Evolutionary conservation across 2,329 filamentous ascomycete species (phyloP).

Genomic region (Trichophyton rubrum): DNA sequence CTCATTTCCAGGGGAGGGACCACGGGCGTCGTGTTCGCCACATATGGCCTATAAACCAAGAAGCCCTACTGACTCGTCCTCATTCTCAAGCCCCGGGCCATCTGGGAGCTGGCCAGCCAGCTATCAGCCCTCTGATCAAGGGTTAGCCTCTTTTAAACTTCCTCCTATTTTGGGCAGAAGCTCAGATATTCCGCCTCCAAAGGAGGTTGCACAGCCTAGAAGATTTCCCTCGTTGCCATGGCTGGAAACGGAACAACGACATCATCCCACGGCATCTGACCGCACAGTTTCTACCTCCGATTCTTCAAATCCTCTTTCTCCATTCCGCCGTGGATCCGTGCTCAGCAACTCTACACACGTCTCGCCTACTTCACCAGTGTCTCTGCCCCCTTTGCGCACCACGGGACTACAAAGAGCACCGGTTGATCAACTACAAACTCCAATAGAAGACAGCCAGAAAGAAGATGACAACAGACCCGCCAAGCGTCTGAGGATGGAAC

Average conservation of each 20-base stretch:
- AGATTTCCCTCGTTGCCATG: conserved; percentile 2
- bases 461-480: conserved; percentile 8
- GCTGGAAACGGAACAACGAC: not conserved
- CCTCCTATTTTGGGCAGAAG: conserved; percentile 1
- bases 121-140: not conserved
- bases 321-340: not conserved
- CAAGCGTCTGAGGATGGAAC: conserved; percentile 13
- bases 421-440: not conserved
- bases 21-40: conserved; percentile 1
- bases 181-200: not conserved
- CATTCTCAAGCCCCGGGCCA: conserved; percentile 3
- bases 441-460: not conserved
- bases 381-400: conserved; percentile 1
- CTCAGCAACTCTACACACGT: not conserved
- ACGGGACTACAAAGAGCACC: not conserved
- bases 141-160: conserved; percentile 1
- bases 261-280: not conserved
- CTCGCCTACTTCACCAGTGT: not conserved
- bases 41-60: conserved; percentile 5
- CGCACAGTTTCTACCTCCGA: not conserved
- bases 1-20: conserved; percentile 2
- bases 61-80: conserved; percentile 4
- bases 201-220: not conserved
- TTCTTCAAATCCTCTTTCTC: conserved; percentile 1
- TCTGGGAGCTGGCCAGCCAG: not conserved